Conservation (phyloP, 352 stramenopile species). For the Phytophthora sp. region DNA sequence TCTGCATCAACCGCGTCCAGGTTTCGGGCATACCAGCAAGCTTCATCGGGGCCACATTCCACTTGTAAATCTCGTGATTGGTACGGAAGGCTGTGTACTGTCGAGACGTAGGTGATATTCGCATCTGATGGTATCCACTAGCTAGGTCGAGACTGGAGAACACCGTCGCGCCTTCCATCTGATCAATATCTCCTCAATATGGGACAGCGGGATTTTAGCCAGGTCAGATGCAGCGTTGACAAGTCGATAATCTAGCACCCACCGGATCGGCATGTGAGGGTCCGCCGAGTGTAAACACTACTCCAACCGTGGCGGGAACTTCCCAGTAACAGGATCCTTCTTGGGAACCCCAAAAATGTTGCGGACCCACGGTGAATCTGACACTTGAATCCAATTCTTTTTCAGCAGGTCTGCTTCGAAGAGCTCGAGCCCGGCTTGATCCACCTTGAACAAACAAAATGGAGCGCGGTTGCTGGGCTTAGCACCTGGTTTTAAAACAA, state of each 20-base stretch:
- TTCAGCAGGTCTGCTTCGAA: slow-evolving; percentile 18
- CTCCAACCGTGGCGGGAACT: slow-evolving; percentile 8
- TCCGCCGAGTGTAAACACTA: slow-evolving; percentile 23
- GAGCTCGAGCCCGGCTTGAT: slow-evolving; percentile 10
- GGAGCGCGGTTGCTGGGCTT: slow-evolving; percentile 5
- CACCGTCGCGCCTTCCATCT: background rate
- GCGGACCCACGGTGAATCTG: slow-evolving; percentile 29
- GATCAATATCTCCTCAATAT: background rate
- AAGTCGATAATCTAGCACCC: background rate
- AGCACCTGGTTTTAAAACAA: slow-evolving; percentile 28
- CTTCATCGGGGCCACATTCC: background rate
- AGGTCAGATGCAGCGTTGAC: background rate
- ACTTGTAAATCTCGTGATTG: background rate
- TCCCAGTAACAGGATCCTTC: slow-evolving; percentile 14
- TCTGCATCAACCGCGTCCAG: background rate
- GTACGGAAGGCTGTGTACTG: background rate
- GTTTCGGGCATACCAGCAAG: background rate
- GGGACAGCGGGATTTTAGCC: background rate
- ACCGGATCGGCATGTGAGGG: background rate
- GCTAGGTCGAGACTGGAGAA: background rate
- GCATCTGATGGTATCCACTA: background rate
- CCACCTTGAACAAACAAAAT: slow-evolving; percentile 14
- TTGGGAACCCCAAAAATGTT: slow-evolving; percentile 34
- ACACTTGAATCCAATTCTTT: slow-evolving; percentile 31
- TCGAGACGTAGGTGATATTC: background rate